Conservation (phyloP, 495 filamentous ascomycete species). For the Aspergillus leporis region DNA sequence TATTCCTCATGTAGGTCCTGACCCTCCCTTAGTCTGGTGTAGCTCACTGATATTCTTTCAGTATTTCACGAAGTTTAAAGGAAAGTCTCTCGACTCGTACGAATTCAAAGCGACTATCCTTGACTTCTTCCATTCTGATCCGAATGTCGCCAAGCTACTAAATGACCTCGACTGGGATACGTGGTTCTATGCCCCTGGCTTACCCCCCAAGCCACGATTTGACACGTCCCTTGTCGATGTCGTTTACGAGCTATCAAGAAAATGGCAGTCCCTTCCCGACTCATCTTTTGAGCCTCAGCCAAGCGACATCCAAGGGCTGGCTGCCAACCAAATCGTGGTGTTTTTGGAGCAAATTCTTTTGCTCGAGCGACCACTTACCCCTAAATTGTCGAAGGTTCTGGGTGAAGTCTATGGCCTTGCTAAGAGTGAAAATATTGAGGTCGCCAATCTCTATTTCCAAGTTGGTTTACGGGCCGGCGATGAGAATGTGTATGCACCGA, state of each 20-base stretch:
- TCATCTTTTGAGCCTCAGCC: slow-evolving; percentile 62
- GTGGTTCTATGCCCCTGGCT: slow-evolving; percentile 80
- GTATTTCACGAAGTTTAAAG: slow-evolving; percentile 82
- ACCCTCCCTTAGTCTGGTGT: not conserved
- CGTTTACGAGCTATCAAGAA: slow-evolving; percentile 76
- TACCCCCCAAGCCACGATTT: slow-evolving; percentile 87
- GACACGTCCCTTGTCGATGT: slow-evolving; percentile 85
- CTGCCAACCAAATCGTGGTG: slow-evolving; percentile 84
- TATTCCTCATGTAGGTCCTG: slow-evolving; percentile 69
- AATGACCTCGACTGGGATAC: slow-evolving; percentile 80
- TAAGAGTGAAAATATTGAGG: slow-evolving; percentile 77
- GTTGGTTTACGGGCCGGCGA: slow-evolving; percentile 76
- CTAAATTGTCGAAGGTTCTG: slow-evolving; percentile 65
- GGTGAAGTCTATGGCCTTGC: slow-evolving; percentile 69
- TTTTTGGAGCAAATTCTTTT: slow-evolving; percentile 78
- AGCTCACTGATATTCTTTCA: slow-evolving; percentile 26
- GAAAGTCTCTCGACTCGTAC: slow-evolving; percentile 83
- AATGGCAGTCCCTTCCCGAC: slow-evolving; percentile 63
- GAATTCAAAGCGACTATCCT: slow-evolving; percentile 89
- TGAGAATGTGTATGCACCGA: slow-evolving; percentile 61
- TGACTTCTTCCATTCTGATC: slow-evolving; percentile 75
- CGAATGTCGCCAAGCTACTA: slow-evolving; percentile 64
- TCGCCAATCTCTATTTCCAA: slow-evolving; percentile 73
- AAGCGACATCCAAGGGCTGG: slow-evolving; percentile 70
- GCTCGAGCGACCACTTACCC: slow-evolving; percentile 59